These are phyloP conservation scores for Sphenostylis stenocarpa DNA, from an alignment of 306 rosid species.

Conservation along the genomic window DNA sequence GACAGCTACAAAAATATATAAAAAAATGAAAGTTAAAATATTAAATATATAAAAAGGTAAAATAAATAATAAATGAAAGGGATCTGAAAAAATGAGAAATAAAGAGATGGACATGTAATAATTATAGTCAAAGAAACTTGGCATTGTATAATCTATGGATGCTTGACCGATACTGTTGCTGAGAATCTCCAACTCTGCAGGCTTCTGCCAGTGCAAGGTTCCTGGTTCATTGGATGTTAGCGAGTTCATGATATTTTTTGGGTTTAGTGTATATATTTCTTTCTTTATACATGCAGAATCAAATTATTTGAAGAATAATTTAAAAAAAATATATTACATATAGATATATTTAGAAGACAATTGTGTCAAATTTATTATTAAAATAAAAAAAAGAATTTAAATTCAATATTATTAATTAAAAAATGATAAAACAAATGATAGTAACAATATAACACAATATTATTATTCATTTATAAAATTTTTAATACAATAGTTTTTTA, in stretches of 20 bases:
- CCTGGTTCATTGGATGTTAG: conserved; percentile 31
- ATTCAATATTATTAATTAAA: no score
- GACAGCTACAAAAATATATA: neutral
- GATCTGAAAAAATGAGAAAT: neutral
- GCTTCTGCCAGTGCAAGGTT: neutral
- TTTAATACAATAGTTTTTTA: no score
- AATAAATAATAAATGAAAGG: neutral
- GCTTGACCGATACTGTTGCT: neutral
- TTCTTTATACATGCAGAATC: neutral
- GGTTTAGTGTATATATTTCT: neutral
- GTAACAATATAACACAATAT: no score
- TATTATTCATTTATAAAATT: no score
- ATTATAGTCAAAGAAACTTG: neutral
- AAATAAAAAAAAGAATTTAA: no score
- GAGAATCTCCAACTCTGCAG: neutral
- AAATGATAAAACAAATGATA: no score
- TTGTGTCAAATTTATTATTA: neutral
- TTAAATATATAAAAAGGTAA: neutral
- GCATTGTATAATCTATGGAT: neutral
- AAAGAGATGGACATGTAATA: neutral
- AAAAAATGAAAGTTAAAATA: neutral
- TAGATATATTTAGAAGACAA: no score
- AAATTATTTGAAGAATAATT: no score
- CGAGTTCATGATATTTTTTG: neutral
- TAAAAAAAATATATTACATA: no score